Percentiles rank a stretch among this genome's conserved stretches.
phyloP scores from a whole-genome alignment of 257 asterid genomes.

The Eustoma russellianum region DNA sequence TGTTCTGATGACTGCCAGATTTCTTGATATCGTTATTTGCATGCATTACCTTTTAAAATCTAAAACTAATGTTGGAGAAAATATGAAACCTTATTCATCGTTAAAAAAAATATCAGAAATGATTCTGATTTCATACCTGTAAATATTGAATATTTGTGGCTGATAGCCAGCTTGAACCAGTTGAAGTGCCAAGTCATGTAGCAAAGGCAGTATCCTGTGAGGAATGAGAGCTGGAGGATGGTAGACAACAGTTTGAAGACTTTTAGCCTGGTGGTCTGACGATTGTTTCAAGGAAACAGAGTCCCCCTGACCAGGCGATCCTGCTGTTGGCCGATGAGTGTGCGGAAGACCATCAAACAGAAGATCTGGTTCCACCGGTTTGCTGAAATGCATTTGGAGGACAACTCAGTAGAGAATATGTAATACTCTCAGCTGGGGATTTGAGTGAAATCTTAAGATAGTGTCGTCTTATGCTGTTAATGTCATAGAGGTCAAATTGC shows the following conservation, averaged over 20 bases:
- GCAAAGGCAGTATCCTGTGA: slow-evolving; percentile 62
- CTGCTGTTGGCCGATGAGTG: slow-evolving; percentile 62
- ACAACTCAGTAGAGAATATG: background rate
- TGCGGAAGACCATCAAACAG: slow-evolving; percentile 83
- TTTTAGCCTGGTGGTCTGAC: slow-evolving; percentile 45
- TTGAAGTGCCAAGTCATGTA: slow-evolving; percentile 57
- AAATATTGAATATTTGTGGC: slow-evolving; percentile 51
- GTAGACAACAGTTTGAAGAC: slow-evolving; percentile 46
- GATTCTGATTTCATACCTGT: slow-evolving; percentile 34
- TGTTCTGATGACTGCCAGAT: too few relatives aligned
- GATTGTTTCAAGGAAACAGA: slow-evolving; percentile 32
- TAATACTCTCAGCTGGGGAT: background rate
- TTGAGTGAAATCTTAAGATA: too few relatives aligned
- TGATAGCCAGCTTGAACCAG: slow-evolving; percentile 82
- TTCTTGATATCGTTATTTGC: too few relatives aligned
- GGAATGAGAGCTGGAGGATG: slow-evolving; percentile 78
- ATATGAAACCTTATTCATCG: background rate
- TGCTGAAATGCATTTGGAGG: slow-evolving; percentile 47
- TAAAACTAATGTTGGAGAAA: too few relatives aligned
- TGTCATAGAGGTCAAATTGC: too few relatives aligned
- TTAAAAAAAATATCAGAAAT: background rate
- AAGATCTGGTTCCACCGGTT: slow-evolving; percentile 89
- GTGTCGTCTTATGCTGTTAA: too few relatives aligned
- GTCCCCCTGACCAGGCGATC: slow-evolving; percentile 52
- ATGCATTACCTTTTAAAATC: too few relatives aligned